Conservation (phyloP, 495 filamentous ascomycete species). For the Tuber magnatum region DNA sequence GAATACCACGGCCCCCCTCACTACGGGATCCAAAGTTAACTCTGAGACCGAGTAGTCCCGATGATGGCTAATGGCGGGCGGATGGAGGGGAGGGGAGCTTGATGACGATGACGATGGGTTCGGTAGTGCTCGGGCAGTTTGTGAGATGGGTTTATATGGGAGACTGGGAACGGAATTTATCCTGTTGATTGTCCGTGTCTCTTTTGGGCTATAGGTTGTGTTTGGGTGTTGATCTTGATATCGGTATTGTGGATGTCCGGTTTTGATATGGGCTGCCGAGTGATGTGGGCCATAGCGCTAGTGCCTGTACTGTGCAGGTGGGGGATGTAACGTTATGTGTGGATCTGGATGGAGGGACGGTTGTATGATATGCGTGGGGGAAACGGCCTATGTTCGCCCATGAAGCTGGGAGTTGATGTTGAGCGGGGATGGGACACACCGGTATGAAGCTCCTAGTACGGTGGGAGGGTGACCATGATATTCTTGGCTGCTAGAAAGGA, state of each 20-base stretch:
- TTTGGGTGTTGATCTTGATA: not conserved
- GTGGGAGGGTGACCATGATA: not conserved
- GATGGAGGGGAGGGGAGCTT: too few relatives aligned
- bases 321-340: too few relatives aligned
- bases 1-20: not conserved
- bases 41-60: not conserved
- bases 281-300: not conserved
- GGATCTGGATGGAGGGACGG: too few relatives aligned
- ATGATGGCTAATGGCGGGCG: not conserved
- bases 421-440: too few relatives aligned
- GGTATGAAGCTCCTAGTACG: too few relatives aligned
- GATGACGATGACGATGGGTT: too few relatives aligned
- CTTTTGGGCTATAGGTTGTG: not conserved
- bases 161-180: not conserved
- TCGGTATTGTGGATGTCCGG: not conserved
- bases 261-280: not conserved
- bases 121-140: too few relatives aligned
- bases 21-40: not conserved
- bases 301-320: not conserved
- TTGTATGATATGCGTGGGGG: too few relatives aligned
- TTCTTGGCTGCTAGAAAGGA: not conserved
- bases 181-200: not conserved
- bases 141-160: too few relatives aligned
- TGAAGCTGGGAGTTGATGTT: too few relatives aligned
- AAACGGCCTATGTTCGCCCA: too few relatives aligned